Conservation (phyloP, 2,329 filamentous ascomycete genomes). For the Ophiobolus disseminans region DNA sequence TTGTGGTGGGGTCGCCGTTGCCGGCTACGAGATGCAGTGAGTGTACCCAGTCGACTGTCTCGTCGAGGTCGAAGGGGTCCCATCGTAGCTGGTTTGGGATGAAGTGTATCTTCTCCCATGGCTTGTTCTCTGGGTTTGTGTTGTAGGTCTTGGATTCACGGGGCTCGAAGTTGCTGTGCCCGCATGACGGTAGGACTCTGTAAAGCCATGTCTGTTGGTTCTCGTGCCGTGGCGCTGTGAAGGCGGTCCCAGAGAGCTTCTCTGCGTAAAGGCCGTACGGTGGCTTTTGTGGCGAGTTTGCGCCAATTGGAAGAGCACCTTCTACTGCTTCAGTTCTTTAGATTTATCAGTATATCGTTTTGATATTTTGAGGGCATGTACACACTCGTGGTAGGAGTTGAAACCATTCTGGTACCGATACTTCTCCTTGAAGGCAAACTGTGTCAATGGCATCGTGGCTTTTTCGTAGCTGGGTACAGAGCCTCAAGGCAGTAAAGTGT, state of each 20-base stretch:
- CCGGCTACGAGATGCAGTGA: conserved; percentile 76
- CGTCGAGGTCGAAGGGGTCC: conserved; percentile 77
- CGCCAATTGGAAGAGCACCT: conserved; percentile 74
- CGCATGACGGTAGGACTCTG: conserved; percentile 64
- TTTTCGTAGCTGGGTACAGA: not conserved
- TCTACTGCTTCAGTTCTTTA: conserved; percentile 76
- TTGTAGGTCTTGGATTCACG: conserved; percentile 58
- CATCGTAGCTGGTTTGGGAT: conserved; percentile 84
- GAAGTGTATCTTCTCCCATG: conserved; percentile 68
- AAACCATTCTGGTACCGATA: conserved; percentile 84
- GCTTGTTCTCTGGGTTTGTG: conserved; percentile 58
- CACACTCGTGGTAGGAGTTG: conserved; percentile 77
- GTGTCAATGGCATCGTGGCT: conserved; percentile 67
- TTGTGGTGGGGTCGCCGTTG: conserved; percentile 79
- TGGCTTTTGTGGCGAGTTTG: conserved; percentile 84
- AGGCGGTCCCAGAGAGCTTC: conserved; percentile 67
- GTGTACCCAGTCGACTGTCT: conserved; percentile 72
- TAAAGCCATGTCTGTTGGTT: conserved; percentile 68
- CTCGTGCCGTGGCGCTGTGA: conserved; percentile 63
- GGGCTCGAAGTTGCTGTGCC: conserved; percentile 61
- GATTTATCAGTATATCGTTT: conserved; percentile 12
- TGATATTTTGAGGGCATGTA: conserved; percentile 10
- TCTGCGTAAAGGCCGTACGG: conserved; percentile 82
- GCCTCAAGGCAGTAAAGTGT: not conserved
- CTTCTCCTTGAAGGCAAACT: conserved; percentile 68